A percentile compares a stretch with the other conserved stretches of the same genome.
Conservation (phyloP, 306 rosid species). For the Prosopis cineraria region DNA sequence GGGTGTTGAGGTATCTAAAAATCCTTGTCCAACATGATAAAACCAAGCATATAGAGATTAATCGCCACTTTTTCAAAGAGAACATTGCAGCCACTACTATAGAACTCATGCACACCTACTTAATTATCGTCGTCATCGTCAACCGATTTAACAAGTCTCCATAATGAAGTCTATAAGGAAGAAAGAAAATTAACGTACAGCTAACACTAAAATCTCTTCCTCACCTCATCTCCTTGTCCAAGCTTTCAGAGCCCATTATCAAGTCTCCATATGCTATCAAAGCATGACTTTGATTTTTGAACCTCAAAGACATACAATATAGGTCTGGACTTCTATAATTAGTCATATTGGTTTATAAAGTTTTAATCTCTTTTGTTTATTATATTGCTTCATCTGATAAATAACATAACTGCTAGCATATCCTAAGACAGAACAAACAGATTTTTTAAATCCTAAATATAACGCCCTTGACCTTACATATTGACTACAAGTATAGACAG, state of each 20-base stretch:
- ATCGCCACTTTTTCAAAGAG: background rate
- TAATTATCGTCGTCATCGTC: background rate
- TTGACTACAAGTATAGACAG: background rate
- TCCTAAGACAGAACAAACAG: background rate
- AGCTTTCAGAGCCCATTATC: background rate
- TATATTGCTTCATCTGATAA: background rate
- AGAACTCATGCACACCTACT: background rate
- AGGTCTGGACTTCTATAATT: background rate
- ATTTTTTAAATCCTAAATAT: background rate
- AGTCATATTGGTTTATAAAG: background rate
- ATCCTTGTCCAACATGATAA: background rate
- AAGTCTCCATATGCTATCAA: background rate
- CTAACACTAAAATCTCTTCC: background rate
- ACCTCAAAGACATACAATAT: background rate
- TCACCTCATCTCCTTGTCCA: background rate
- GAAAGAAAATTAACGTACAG: background rate
- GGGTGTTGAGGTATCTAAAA: too few relatives aligned
- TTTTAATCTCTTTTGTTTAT: background rate
- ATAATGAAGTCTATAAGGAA: background rate
- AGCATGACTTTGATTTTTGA: conserved; percentile 9
- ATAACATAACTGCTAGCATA: background rate
- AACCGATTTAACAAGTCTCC: background rate
- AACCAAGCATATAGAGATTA: background rate
- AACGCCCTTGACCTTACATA: background rate
- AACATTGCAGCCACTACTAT: background rate